These are phyloP conservation scores for Taphrina wiesneri DNA, from an alignment of 1,139 yeast genomes.

Conservation along the genomic window DNA sequence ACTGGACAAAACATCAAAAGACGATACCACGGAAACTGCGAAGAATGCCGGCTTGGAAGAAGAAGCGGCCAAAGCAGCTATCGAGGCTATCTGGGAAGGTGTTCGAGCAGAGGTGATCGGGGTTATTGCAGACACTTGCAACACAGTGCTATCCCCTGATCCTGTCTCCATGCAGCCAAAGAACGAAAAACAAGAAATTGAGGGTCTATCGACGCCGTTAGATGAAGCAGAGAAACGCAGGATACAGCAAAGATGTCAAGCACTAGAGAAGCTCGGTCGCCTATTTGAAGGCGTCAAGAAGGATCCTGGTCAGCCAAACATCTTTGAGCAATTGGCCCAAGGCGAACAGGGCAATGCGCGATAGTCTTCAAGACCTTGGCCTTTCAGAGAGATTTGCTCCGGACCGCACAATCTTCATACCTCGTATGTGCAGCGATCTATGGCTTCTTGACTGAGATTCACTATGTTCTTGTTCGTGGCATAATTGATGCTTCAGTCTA, in stretches of 20 bases:
- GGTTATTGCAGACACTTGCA: slow-evolving; percentile 28
- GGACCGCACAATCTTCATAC: too few relatives aligned
- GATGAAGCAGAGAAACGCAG: slow-evolving; percentile 2
- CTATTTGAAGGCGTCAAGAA: slow-evolving; percentile 27
- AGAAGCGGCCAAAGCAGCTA: slow-evolving; percentile 33
- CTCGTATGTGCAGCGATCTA: too few relatives aligned
- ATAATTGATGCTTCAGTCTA: too few relatives aligned
- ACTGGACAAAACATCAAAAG: slow-evolving; percentile 19
- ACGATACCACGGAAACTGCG: neutral
- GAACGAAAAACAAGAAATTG: slow-evolving; percentile 29
- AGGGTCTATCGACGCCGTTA: neutral
- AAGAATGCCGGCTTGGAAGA: slow-evolving; percentile 26
- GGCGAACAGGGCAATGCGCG: neutral
- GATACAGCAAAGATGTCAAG: slow-evolving; percentile 18
- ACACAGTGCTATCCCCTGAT: slow-evolving; percentile 17
- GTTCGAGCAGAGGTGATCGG: slow-evolving; percentile 32
- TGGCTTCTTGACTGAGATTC: too few relatives aligned
- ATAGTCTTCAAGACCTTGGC: too few relatives aligned
- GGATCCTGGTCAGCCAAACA: slow-evolving; percentile 30
- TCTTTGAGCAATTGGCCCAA: slow-evolving; percentile 25
- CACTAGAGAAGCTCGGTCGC: slow-evolving; percentile 26
- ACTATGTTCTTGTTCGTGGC: too few relatives aligned
- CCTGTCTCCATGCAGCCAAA: slow-evolving; percentile 12
- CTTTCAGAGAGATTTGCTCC: too few relatives aligned
- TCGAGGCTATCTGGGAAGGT: slow-evolving; percentile 34